phyloP scores from a whole-genome alignment of 106 monocot genomes.

The Platanthera guangdongensis region DNA sequence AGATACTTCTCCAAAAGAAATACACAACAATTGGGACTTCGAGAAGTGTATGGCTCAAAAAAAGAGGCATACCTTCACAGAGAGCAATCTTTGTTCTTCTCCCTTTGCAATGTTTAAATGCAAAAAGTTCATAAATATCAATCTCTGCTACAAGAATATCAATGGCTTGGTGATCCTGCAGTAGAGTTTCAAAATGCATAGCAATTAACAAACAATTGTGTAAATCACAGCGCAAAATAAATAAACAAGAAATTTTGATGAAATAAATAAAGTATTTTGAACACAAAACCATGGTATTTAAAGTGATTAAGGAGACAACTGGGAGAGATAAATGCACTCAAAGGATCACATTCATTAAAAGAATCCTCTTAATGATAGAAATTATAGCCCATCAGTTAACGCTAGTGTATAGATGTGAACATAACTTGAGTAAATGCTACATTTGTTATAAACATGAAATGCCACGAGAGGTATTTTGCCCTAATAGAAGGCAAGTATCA shows the following conservation, averaged over 20 bases:
- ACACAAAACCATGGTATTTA: neutral
- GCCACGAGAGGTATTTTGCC: neutral
- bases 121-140: constrained; percentile 95
- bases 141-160: constrained; percentile 95
- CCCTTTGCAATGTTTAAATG: constrained; percentile 93
- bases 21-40: neutral
- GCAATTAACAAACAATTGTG: neutral
- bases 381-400: neutral
- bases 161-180: constrained; percentile 85
- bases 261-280: neutral
- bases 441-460: neutral
- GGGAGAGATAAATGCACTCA: constrained; percentile 2
- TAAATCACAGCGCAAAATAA: neutral
- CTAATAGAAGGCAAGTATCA: neutral
- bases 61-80: constrained; percentile 61
- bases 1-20: neutral
- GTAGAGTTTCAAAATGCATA: constrained; percentile 11
- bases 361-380: neutral
- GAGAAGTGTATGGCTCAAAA: constrained; percentile 2
- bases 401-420: neutral
- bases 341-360: neutral
- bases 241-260: neutral
- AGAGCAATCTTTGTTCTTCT: constrained; percentile 82
- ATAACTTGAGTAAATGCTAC: too few species aligned
- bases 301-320: neutral